Evolutionary conservation across 2,329 filamentous ascomycete genomes (phyloP).

Genomic region (Pseudogymnoascus sp.): DNA sequence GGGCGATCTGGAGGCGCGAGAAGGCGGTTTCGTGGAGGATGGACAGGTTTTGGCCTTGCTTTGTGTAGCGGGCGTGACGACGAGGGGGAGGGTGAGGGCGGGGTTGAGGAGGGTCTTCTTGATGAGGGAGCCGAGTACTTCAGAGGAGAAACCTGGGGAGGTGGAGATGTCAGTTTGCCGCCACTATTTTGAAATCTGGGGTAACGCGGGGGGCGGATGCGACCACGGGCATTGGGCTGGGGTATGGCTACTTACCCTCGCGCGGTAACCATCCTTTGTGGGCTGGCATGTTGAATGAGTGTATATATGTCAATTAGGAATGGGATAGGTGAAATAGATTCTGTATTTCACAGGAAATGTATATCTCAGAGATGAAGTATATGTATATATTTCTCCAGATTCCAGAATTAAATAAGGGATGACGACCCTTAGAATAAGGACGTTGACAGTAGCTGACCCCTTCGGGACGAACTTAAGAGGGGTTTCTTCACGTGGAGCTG

Average conservation of each 20-base stretch:
- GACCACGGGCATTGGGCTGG: background rate
- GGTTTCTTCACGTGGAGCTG: background rate
- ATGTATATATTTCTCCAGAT: background rate
- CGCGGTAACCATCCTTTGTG: background rate
- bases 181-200: conserved; percentile 3
- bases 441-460: too few relatives aligned
- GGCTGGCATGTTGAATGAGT: background rate
- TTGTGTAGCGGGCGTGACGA: conserved; percentile 60
- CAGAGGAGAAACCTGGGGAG: conserved; percentile 45
- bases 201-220: background rate
- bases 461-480: background rate
- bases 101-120: conserved; percentile 59
- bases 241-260: background rate
- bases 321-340: background rate
- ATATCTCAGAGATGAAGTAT: background rate
- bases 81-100: conserved; percentile 53
- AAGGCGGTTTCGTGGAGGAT: conserved; percentile 46
- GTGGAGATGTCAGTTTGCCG: background rate
- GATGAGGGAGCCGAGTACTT: conserved; percentile 52
- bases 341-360: background rate
- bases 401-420: background rate
- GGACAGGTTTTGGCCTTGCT: conserved; percentile 49
- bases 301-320: background rate
- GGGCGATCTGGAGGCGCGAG: conserved; percentile 46
- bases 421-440: background rate